Evolutionary conservation across 129 eudicot genomes (phyloP).

Genomic region (Flaveria brownii): DNA sequence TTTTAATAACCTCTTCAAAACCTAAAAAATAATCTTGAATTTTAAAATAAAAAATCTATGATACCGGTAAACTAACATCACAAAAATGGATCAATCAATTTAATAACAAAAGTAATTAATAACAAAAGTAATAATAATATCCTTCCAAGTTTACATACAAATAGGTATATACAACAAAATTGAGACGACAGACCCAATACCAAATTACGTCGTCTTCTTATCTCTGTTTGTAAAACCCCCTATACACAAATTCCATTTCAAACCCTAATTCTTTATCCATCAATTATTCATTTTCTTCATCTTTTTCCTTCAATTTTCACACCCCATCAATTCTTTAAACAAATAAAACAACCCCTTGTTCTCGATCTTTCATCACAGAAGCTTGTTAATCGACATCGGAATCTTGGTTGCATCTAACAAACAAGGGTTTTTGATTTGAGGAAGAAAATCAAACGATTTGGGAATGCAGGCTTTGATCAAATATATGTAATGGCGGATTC

Average conservation of each 20-base stretch:
- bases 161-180: neutral
- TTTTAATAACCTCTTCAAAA: too few relatives aligned
- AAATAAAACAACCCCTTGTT: neutral
- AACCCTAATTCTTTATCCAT: constrained; percentile 32
- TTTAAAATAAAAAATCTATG: too few relatives aligned
- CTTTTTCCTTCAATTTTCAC: neutral
- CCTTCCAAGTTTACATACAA: neutral
- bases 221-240: constrained; percentile 40
- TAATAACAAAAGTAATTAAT: neutral
- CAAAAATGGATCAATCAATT: neutral
- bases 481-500: constrained; percentile 73
- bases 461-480: constrained; percentile 64
- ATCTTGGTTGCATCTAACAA: constrained; percentile 1
- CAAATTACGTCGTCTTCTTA: constrained; percentile 28
- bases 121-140: neutral
- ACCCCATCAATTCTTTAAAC: neutral
- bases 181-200: constrained; percentile 1
- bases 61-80: neutral
- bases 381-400: constrained; percentile 15
- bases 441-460: constrained; percentile 7
- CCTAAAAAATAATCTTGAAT: too few relatives aligned
- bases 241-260: constrained; percentile 11
- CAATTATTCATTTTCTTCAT: constrained; percentile 2
- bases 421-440: constrained; percentile 25
- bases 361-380: constrained; percentile 8